Base-by-base conservation (phyloP, 495 filamentous ascomycete species). In the Rostrohypoxylon terebratum region DNA sequence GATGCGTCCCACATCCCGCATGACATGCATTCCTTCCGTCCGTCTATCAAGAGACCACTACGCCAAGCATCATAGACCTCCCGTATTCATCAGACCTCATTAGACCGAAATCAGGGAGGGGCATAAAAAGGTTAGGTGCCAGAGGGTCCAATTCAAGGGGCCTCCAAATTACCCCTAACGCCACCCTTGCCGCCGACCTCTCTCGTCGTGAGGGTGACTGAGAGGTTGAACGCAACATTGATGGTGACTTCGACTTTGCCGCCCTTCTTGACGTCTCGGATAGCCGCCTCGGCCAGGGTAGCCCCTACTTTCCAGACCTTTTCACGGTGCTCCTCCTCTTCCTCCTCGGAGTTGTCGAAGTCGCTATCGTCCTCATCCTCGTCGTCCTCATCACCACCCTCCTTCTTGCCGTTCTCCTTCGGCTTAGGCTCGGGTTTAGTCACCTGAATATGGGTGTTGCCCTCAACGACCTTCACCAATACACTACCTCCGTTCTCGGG, bases 191-290 rank as follows among this genome's bases (percentile, higher is more conserved):
- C 91, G 61, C 94, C 94, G 38, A 97, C 90, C 78, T 97, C 94
- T 66, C 94, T 87, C 64, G 90, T 90, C 23, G 93, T 91, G 74
- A 97, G 85, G 66, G 90, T 91, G 66, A 97, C 85, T 63, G 83
- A 84, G 54, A 97, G 81, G 79, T 98, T 94, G 16, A 86, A 86
- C 45, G 86, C 88, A 63, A 98, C 92, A 74, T 93, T 94, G 67
- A 99, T 86, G 77, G 91, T 95, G 53, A 98, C 89, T 86, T 98
- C 96, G 69, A 98, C 90, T 85, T 96, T 97, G 71, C 87, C 86
- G 40, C 92, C 92, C 85, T 94, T 94, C 88, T 93, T 93, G 63
- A 94, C 88, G 64, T 85, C 92, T 81, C 86, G 90, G 75, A 98
- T 80, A 33, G 90, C 91, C 10, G 93, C 92, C 84, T 99, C 96